These are phyloP conservation scores for Plasmodium reichenowi DNA, from an alignment of 169 alveolate species.

Conservation along the genomic window DNA sequence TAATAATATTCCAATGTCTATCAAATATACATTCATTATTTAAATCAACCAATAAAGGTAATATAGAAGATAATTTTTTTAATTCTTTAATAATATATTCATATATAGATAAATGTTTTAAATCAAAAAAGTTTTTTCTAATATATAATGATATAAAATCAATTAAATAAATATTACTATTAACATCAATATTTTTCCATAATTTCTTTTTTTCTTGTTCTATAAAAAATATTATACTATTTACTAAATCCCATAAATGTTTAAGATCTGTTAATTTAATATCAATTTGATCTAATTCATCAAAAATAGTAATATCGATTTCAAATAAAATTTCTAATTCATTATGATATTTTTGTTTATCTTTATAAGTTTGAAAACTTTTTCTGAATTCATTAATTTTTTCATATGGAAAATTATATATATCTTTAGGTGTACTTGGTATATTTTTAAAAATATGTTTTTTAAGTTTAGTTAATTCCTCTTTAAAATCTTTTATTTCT, in stretches of 20 bases:
- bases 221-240: constrained; percentile 89
- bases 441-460: constrained; percentile 78
- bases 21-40: constrained; percentile 95
- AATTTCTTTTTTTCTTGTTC: constrained; percentile 94
- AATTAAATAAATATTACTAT: constrained; percentile 88
- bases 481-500: constrained; percentile 50
- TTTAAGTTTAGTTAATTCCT: constrained; percentile 80
- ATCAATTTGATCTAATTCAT: constrained; percentile 92
- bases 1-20: constrained; percentile 96
- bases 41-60: constrained; percentile 94
- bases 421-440: constrained; percentile 78
- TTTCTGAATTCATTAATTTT: constrained; percentile 86
- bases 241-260: constrained; percentile 95
- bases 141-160: constrained; percentile 88
- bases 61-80: constrained; percentile 94
- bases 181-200: constrained; percentile 95
- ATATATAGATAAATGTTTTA: constrained; percentile 92
- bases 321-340: constrained; percentile 94
- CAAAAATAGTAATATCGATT: constrained; percentile 92
- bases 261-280: constrained; percentile 90
- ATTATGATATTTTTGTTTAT: constrained; percentile 90
- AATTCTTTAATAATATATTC: constrained; percentile 92
- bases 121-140: constrained; percentile 92
- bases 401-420: constrained; percentile 83
- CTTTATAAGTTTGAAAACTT: constrained; percentile 87